Base-by-base conservation (phyloP, 2,329 filamentous ascomycete species). In the Colletotrichum shisoi region DNA sequence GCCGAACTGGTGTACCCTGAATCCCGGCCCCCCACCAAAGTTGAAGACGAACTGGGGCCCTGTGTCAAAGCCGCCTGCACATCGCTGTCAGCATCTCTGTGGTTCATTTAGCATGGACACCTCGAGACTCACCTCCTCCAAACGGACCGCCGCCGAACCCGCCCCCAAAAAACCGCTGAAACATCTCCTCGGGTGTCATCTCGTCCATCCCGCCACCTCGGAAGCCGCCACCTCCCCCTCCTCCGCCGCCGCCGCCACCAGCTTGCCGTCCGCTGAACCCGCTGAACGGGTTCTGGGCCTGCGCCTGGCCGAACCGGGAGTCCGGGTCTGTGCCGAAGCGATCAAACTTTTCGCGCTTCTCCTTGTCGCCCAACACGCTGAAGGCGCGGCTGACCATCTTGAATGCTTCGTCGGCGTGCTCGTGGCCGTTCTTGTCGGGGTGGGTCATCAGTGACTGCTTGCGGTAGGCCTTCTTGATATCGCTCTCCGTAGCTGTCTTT, bases 371-470 rank as follows among this genome's bases (percentile, higher is more conserved):
- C 56, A 99, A 83, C 59, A 98, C 88, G 73, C 96, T 91, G 77
- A 99, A 99, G 17, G 95, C 95, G 73, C 93, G 87, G 74, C 92
- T 91, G 27, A 99, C 93, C 91, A 97, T 91, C 83, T 99, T 99
- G 83, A 99, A 99, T 39, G 95, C 95, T 82, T 99, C 95, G 77
- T 97, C 95, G 62, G 95, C 94, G 68, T 96, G 89, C 44, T 94
- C 90, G 77, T 97, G 94, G 57, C 94, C 94, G 84, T 99, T 99
- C 84, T 99, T 99, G 83, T 99, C 95, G 70, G 95, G 95, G 83
- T 99, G 95, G 67, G 95, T 99, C 75, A 98, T 84, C 74, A 99
- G 82, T 76, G 91, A 95, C 77, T 96, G 85, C 81, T 97, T 98
- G 75, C 94, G 88, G 81, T 99, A 99, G 7, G 95, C 94, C 83